phyloP scores from a whole-genome alignment of 257 asterid genomes.

The Orobanche coerulescens region DNA sequence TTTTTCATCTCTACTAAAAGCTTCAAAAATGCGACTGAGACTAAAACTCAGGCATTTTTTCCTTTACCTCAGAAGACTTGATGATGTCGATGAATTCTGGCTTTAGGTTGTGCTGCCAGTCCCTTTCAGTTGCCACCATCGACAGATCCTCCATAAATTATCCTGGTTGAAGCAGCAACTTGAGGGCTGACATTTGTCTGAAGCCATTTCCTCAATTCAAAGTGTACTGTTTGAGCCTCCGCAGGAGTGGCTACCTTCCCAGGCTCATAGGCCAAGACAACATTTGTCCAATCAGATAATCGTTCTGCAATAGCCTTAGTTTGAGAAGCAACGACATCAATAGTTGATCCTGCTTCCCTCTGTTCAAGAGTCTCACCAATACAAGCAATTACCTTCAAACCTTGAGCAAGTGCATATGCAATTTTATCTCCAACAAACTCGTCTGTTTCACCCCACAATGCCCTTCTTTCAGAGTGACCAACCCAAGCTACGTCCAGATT shows the following conservation, averaged over 20 bases:
- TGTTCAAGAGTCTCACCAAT: slow-evolving; percentile 99
- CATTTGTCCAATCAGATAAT: slow-evolving; percentile 67
- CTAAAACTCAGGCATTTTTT: slow-evolving; percentile 36
- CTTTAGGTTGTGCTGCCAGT: slow-evolving; percentile 64
- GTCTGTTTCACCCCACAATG: slow-evolving; percentile 57
- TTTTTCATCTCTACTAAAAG: slow-evolving; percentile 28
- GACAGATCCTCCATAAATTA: slow-evolving; percentile 93
- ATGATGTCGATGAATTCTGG: slow-evolving; percentile 82
- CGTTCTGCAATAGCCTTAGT: slow-evolving; percentile 83
- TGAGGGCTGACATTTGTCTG: slow-evolving; percentile 46
- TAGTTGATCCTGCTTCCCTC: slow-evolving; percentile 87
- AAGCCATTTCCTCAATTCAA: slow-evolving; percentile 92
- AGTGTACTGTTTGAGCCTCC: slow-evolving; percentile 92
- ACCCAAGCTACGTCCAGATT: slow-evolving; percentile 80
- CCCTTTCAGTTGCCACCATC: slow-evolving; percentile 76
- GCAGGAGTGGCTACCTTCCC: slow-evolving; percentile 94
- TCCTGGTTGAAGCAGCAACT: slow-evolving; percentile 80
- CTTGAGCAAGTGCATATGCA: slow-evolving; percentile 87
- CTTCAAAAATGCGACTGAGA: slow-evolving; percentile 26
- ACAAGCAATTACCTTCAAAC: slow-evolving; percentile 97
- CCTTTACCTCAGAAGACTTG: slow-evolving; percentile 75
- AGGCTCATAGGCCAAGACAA: slow-evolving; percentile 94
- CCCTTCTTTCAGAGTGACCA: slow-evolving; percentile 95
- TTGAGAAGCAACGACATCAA: slow-evolving; percentile 89
- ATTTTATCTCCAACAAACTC: slow-evolving; percentile 97